These are phyloP conservation scores for Craspedostauros australis DNA, from an alignment of 108 stramenopile genomes.

Conservation along the genomic window DNA sequence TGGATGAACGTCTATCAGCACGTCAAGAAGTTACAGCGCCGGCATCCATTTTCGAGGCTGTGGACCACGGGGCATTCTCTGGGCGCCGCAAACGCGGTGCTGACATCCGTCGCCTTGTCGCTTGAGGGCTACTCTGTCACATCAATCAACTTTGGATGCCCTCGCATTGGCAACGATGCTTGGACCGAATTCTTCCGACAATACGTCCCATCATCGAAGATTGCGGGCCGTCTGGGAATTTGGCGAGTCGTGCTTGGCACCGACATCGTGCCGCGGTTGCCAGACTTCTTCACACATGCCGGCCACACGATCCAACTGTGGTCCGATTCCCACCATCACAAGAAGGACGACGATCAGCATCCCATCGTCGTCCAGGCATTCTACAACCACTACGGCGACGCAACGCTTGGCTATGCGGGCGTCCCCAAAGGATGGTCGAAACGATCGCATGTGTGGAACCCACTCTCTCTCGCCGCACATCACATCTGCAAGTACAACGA, in stretches of 20 bases:
- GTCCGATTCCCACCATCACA: conserved; percentile 14
- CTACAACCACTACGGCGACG: conserved; percentile 29
- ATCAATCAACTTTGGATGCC: conserved; percentile 78
- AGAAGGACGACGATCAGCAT: conserved; percentile 8
- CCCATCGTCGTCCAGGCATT: conserved; percentile 12
- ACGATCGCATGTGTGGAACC: no score
- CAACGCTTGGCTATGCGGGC: no score
- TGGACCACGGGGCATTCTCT: conserved; percentile 73
- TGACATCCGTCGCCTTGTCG: conserved; percentile 60
- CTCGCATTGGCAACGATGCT: conserved; percentile 56
- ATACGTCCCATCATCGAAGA: conserved; percentile 29
- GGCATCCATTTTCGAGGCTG: conserved; percentile 24
- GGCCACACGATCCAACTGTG: conserved; percentile 81
- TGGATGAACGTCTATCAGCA: conserved; percentile 30
- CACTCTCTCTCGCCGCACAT: no score
- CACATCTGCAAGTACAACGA: no score
- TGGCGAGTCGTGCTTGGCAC: conserved; percentile 57
- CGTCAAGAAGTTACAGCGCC: conserved; percentile 7
- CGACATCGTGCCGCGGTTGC: conserved; percentile 75
- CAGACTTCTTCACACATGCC: conserved; percentile 64
- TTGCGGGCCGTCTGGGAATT: conserved; percentile 17
- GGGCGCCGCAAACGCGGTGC: conserved; percentile 68
- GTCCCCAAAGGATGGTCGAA: no score
- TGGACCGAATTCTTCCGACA: conserved; percentile 51
- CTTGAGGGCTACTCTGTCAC: conserved; percentile 1